Evolutionary conservation across 495 filamentous ascomycete genomes (phyloP), one percentile per base, ranked within the genome.

Genomic region (Penicillium crystallinum): DNA sequence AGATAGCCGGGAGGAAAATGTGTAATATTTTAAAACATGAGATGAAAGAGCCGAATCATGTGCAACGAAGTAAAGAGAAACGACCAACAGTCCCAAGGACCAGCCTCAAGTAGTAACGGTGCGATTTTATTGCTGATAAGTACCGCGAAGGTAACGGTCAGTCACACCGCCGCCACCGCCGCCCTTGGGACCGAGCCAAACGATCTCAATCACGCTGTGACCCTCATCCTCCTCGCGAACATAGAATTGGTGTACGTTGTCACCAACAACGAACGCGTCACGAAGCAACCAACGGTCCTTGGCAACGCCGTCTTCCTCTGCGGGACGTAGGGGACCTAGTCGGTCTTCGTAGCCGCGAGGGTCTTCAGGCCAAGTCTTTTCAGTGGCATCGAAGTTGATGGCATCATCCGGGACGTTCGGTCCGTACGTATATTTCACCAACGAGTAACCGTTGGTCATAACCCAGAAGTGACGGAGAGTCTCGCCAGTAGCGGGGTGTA

Each of bases 331-430:
- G 22, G 75, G 73, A 39, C 79, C 81, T 29, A 84, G 69, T 30
- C 75, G 74, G 27, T 71, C 69, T 34, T 80, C 77, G 55, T 72
- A 84, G 35, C 69, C 72, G 30, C 69, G 70, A 12, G 63, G 66
- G 34, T 77, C 73, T 36, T 77, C 74, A n/a, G 67, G 69, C 70
- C 85, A 86, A 15, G 83, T 87, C 57, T 78, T 80, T 66, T 87
- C 84, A 49, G 80, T 72, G 19, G 70, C 69, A 44, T 73, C 70
- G 25, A 87, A 71, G 55, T 85, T 74, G 36, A 81, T 73, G 11
- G 63, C 72, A 59, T 76, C 70, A 25, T 72, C 62, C 3, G 71
- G 62, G 4, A 66, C 68, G 18, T 68, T 63, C 40, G 74, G 49
- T 9, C 76, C 76, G 14, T 77, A 71, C 2, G 66, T 73, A 53